A percentile compares a stretch with the other conserved stretches of the same genome.
Conservation (phyloP, 306 rosid genomes). For the Boehmeria nivea region DNA sequence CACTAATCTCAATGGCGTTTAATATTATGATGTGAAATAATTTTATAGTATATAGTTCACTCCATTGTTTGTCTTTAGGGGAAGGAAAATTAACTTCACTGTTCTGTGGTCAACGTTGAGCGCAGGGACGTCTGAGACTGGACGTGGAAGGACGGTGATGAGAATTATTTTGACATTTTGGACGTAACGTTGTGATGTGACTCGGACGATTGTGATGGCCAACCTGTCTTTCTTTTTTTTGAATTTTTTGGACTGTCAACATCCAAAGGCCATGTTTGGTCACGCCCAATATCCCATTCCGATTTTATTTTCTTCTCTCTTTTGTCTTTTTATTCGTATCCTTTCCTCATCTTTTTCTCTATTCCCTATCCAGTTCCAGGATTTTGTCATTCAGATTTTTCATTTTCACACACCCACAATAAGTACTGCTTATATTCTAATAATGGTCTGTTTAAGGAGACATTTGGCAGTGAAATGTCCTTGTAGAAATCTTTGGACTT, state of each 20-base stretch:
- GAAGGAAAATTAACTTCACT: constrained; percentile 16
- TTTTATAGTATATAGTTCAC: too few species aligned
- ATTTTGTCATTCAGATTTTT: too few species aligned
- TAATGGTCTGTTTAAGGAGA: neutral
- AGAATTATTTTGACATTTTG: constrained; percentile 31
- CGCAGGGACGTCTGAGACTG: constrained; percentile 25
- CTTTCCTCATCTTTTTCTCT: too few species aligned
- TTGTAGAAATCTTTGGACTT: neutral
- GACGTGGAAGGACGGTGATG: constrained; percentile 34
- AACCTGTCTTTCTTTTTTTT: constrained; percentile 24
- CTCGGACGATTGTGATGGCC: constrained; percentile 16
- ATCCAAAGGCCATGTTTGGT: constrained; percentile 9
- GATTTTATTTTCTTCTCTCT: neutral
- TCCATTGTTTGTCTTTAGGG: too few species aligned
- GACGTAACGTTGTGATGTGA: too few species aligned
- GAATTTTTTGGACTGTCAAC: neutral
- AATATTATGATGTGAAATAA: too few species aligned
- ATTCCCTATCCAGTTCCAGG: too few species aligned
- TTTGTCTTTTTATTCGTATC: too few species aligned
- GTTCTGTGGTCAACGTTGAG: constrained; percentile 44
- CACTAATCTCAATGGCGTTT: too few species aligned
- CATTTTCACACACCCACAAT: too few species aligned
- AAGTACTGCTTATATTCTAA: neutral
- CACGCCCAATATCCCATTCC: neutral
- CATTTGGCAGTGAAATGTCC: neutral